Base-by-base conservation (phyloP, 1,284 basidiomycete genomes). In the Apiotrichum mycotoxinovorans region DNA sequence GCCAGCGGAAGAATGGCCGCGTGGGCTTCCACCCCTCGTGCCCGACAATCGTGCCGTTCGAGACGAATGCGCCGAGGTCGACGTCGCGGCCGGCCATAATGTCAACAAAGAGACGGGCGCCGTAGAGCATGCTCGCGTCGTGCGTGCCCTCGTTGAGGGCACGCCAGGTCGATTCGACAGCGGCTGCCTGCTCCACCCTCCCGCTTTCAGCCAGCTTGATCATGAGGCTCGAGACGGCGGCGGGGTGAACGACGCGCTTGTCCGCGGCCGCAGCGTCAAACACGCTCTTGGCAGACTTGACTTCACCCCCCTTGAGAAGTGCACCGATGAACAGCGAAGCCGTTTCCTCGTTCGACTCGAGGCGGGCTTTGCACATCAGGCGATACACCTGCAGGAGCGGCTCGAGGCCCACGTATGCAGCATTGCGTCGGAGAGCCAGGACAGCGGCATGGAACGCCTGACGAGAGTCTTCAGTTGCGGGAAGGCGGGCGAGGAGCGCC, bases 61-160 rank as follows among this genome's bases (percentile, higher is more conserved):
- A 42, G 27, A 46, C 44, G 30, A n/a, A 46, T 25, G 14, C 17
- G 27, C 18, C 30, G n/a, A 46, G 30, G 14, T 46, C 27, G 18
- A 46, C 30, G 18, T 23, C 22, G 7, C 27, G 27, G 4, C 44
- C 44, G 7, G 44, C 45, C 45, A 34, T 46, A 30, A 69, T 50
- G 64, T 71, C 68, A 17, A 71, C 52, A 20, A 68, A 45, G 4
- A 68, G 57, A 22, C 64, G 61, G 8, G 72, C 70, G 10, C 71
- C 70, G 30, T 34, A 46, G 12, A 46, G 10, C 26, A 45, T 18
- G 17, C 26, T 26, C 7, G 10, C n/a, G 5, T 15, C 43, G 25
- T 8, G 5, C n/a, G 26, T 33, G 10, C 11, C 45, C 30, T 26
- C 12, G 18, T 20, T 34, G 7, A 34, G n/a, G 4, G 30, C 9